Base-by-base conservation (phyloP, 2,329 filamentous ascomycete species). In the Elsinoe batatas region DNA sequence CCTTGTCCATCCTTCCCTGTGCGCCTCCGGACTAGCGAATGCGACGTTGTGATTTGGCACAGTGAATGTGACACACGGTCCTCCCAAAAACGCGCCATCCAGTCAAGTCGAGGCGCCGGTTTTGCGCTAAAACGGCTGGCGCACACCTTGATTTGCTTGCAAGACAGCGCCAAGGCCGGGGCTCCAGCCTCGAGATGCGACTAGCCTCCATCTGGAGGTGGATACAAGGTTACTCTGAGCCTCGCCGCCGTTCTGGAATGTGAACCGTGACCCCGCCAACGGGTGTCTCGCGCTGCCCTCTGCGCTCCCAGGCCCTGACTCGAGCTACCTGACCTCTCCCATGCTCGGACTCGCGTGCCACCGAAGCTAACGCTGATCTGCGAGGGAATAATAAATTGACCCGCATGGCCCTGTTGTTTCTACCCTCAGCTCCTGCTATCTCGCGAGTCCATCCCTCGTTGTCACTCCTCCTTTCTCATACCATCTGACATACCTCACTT, bases 161-260 rank as follows among this genome's bases (percentile, higher is more conserved):
- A n/a, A n/a, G 36, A 5, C 17, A 15, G 32, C 30, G 47, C 47
- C 47, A 51, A 51, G 47, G 47, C 26, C 47, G 47, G 47, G 47
- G 47, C 47, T 51, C 47, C 47, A 51, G 47, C 47, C 47, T 51
- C 35, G n/a, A 38, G 47, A 51, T 51, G 47, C 47, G 35, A 38
- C 47, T 51, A 51, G 37, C 37, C 32, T 51, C 13, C 44, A 33
- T 49, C 26, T 33, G 44, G 32, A 49, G 44, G 18, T 17, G 6
- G 26, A 30, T 30, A 30, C 26, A 30, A 30, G 26, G 26, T 30
- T 30, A 8, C 26, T 30, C 26, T 30, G 26, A 30, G 26, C 53
- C 37, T 44, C 53, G 53, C 53, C 53, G 53, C 53, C 53, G 53
- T 44, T 55, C 53, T 55, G 53, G 53, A 55, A 55, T 55, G 37